A percentile compares a stretch with the other conserved stretches of the same genome.
Evolutionary conservation across 75 land plant species (phyloP).

Genomic region (Cupressus sempervirens): DNA sequence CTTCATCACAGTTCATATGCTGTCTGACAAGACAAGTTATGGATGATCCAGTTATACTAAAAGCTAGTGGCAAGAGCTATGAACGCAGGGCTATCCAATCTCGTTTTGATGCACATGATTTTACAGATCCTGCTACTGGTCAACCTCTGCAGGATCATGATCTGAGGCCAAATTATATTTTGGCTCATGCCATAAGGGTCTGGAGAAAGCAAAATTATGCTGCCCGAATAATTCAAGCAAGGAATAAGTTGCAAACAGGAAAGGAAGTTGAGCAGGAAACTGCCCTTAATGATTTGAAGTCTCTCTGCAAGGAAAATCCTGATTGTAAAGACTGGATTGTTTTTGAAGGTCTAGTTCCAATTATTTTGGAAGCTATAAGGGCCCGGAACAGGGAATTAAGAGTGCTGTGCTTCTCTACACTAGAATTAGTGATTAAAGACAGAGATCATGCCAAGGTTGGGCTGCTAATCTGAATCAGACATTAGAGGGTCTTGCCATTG

Average conservation of each 20-base stretch:
- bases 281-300: not conserved
- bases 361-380: not conserved
- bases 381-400: not conserved
- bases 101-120: not conserved
- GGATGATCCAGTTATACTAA: not conserved
- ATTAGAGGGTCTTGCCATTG: not conserved
- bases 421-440: not conserved
- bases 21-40: not conserved
- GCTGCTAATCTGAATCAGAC: not conserved
- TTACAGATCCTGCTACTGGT: not conserved
- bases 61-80: not conserved
- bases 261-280: not conserved
- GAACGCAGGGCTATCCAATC: not conserved
- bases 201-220: not conserved
- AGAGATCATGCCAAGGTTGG: slow-evolving; percentile 4
- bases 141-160: not conserved
- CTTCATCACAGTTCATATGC: slow-evolving; percentile 5
- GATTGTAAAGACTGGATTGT: slow-evolving; percentile 6
- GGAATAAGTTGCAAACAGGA: not conserved
- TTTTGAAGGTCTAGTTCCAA: slow-evolving; percentile 1
- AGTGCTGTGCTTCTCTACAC: not conserved
- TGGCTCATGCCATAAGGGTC: not conserved
- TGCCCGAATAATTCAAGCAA: not conserved
- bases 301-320: not conserved
- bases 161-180: not conserved